Percentiles rank a stretch among this genome's conserved stretches.
Evolutionary conservation across 2,329 filamentous ascomycete species (phyloP).

Genomic region (Fusarium chaquense): DNA sequence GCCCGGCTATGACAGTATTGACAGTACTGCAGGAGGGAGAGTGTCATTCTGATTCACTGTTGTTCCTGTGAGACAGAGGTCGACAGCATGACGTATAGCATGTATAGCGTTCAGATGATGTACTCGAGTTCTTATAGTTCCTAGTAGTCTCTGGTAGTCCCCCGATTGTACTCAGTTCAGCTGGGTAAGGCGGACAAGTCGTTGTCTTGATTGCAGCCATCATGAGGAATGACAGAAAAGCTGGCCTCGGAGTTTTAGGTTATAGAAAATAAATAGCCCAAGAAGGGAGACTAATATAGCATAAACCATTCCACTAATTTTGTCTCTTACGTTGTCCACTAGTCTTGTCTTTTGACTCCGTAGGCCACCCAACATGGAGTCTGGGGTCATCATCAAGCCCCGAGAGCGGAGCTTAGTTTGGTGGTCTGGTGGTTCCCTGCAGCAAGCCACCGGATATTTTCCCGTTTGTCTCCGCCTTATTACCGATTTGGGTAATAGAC

Average conservation of each 20-base stretch:
- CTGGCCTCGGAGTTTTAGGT: neutral
- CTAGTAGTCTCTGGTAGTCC: neutral
- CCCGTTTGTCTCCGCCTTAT: slow-evolving; percentile 27
- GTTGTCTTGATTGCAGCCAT: slow-evolving; percentile 23
- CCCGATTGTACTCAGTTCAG: neutral
- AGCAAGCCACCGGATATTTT: slow-evolving; percentile 15
- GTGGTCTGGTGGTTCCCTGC: neutral
- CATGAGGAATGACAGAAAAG: neutral
- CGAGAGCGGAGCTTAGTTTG: slow-evolving; percentile 30
- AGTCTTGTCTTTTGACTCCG: neutral
- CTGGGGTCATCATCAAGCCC: slow-evolving; percentile 9
- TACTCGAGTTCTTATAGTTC: neutral
- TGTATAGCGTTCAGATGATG: neutral
- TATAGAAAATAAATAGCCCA: neutral
- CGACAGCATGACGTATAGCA: slow-evolving; percentile 5
- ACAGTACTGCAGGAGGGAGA: neutral
- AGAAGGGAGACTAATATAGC: neutral
- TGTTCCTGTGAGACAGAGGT: neutral
- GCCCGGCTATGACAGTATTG: neutral
- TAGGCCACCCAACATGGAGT: neutral
- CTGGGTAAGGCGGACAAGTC: neutral
- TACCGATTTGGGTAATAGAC: slow-evolving; percentile 28
- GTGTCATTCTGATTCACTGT: neutral
- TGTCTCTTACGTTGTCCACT: neutral
- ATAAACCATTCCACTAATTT: neutral